Conservation (phyloP, 768 basidiomycete species). For the Boletus fagicola region DNA sequence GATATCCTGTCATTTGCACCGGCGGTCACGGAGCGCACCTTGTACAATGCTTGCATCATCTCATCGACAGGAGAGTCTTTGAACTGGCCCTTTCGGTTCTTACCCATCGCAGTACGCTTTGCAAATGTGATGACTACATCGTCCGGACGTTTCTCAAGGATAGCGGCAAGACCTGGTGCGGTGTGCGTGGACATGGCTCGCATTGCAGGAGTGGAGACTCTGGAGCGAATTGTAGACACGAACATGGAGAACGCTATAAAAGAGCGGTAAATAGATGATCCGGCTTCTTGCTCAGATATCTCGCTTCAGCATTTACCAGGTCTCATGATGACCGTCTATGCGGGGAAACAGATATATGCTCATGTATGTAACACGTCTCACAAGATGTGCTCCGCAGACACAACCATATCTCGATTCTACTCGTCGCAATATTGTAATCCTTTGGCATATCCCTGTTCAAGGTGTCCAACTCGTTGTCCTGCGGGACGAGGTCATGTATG, state of each 20-base stretch:
- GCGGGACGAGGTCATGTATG: not conserved
- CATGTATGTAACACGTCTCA: conserved; percentile 1
- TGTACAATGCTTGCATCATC: conserved; percentile 77
- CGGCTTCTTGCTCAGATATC: not conserved
- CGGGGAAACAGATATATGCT: not conserved
- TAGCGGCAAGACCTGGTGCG: conserved; percentile 42
- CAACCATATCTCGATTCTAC: not conserved
- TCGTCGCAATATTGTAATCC: not conserved
- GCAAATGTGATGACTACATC: conserved; percentile 92
- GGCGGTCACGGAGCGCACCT: conserved; percentile 41
- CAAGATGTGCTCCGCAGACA: not conserved
- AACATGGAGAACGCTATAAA: conserved; percentile 21
- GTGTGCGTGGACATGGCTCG: conserved; percentile 38
- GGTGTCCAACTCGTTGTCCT: not conserved
- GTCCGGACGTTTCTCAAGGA: conserved; percentile 69
- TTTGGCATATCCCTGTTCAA: not conserved
- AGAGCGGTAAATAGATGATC: not conserved
- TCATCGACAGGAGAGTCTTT: conserved; percentile 89
- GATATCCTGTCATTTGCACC: not conserved
- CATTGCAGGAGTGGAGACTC: conserved; percentile 1
- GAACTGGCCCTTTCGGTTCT: conserved; percentile 87
- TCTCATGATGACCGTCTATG: conserved; percentile 5
- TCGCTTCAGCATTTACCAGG: not conserved
- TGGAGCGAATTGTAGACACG: conserved; percentile 11
- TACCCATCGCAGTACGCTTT: conserved; percentile 85